Evolutionary conservation across 2,329 filamentous ascomycete genomes (phyloP).

Genomic region (Aureobasidium sp.): DNA sequence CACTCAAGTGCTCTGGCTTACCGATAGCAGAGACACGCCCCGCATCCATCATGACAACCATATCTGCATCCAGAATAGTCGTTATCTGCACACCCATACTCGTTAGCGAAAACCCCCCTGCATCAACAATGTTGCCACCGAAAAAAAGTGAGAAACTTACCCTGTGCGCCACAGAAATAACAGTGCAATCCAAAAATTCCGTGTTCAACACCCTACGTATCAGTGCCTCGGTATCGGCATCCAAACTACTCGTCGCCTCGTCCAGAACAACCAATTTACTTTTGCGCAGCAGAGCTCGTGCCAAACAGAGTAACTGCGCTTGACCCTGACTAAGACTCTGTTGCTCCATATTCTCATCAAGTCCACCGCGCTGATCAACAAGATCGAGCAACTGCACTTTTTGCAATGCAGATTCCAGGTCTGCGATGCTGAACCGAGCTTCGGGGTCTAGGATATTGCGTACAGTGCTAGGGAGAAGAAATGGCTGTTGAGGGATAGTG

Average conservation of each 20-base stretch:
- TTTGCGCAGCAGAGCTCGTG: slow-evolving; percentile 37
- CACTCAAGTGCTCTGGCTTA: not conserved
- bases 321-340: slow-evolving; percentile 38
- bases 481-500: slow-evolving; percentile 44
- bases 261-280: slow-evolving; percentile 34
- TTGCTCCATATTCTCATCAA: slow-evolving; percentile 30
- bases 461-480: slow-evolving; percentile 41
- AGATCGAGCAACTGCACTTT: slow-evolving; percentile 35
- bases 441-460: slow-evolving; percentile 18
- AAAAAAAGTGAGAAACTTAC: slow-evolving; percentile 22
- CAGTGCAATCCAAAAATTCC: slow-evolving; percentile 49
- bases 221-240: not conserved
- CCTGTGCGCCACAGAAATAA: slow-evolving; percentile 51
- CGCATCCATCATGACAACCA: not conserved
- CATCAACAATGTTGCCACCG: too few relatives aligned
- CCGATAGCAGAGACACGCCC: not conserved
- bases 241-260: slow-evolving; percentile 19
- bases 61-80: not conserved
- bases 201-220: slow-evolving; percentile 1
- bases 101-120: not conserved
- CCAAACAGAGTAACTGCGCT: slow-evolving; percentile 42
- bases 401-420: slow-evolving; percentile 35
- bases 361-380: slow-evolving; percentile 25
- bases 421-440: slow-evolving; percentile 25
- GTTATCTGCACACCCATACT: not conserved